Base-by-base conservation (phyloP, 768 basidiomycete genomes). In the Leucocoprinus birnbaumii region DNA sequence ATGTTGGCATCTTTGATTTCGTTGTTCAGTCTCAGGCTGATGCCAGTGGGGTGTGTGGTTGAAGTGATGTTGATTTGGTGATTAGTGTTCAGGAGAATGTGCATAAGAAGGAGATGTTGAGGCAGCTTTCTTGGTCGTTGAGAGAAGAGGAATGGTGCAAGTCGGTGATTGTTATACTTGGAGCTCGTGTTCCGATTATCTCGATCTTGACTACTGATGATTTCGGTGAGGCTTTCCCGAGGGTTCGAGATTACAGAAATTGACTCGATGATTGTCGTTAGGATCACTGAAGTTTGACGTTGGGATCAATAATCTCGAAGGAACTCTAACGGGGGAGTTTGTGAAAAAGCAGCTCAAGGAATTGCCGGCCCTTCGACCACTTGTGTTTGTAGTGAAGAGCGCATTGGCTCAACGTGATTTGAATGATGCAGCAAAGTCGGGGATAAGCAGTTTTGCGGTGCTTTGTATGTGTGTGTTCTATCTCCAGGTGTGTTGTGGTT, bases 391-490 rank as follows among this genome's bases (percentile, higher is more conserved):
- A 16, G 65, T 87, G 58, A 91, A 89, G 64, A 73, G 75, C 0
- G 85, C 87, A 59, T 71, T 90, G 18, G 67, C 69, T 13, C 80
- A 83, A 59, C 67, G 80, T 41, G 69, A 71, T 7, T 76, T 89
- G 66, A 85, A 87, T 63, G 82, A 86, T 61, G 83, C 87, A 4
- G 78, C 80, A 26, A 75, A 73, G 7, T 78, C 80, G 16, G 86
- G 87, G 1, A 61, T 90, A 19, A 82, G 86, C 26, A 86, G 84
- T 68, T 90, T 89, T 66, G 77, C 79, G 10, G 70, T 85, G 40
- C 80, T 82, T 24, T 82, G 80, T 61, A 71, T 90, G 65, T 81
- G 80, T 37, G 79, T 87, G 58, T 81, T 76, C 58, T 89, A 90
- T 61, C 73, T 91, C 10, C 84, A 90, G 73, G 87, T 86, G 31